Base-by-base conservation (phyloP, 2,329 filamentous ascomycete genomes). In the Coniochaeta sp. region DNA sequence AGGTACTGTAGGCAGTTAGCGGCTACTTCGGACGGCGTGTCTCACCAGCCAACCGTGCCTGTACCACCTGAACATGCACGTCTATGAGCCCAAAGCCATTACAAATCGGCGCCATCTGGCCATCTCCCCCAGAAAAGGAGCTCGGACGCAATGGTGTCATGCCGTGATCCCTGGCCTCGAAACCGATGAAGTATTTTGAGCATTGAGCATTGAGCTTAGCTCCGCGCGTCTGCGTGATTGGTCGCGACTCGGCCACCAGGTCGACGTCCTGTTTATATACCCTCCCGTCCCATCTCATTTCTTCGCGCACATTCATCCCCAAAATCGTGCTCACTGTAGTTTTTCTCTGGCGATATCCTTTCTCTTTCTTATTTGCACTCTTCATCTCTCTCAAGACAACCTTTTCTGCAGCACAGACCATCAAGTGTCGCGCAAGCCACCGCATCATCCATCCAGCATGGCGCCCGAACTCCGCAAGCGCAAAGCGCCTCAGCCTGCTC, bases 381-480 rank as follows among this genome's bases (percentile, higher is more conserved):
- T 38, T 55, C 24, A n/a, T 55, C 19, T 16, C 24, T 34, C 4
- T 36, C 5, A 32, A 36, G 16, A 55, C 30, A 16, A 55, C 28
- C 32, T 16, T 4, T 17, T 22, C 24, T 52, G 26, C 47, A n/a
- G 22, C 22, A 12, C 47, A 52, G 12, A 12, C 24, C 42, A 2
- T 47, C 19, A 36, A 36, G 34, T 10, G 22, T 47, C 42, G 42
- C 42, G 42, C 30, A 28, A 52, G 24, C 24, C 22, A 38, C n/a
- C 30, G n/a, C 61, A 36, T 36, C 55, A 58, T 10, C 55, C 57
- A 47, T n/a, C 58, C 66, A 71, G 62, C 59, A 86, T 86, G 84
- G 80, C 82, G 63, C 77, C 81, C 66, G 81, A 81, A 68, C 76
- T 86, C 50, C 79, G 84, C 74, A 86, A 86, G 76, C 82, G 84